phyloP scores from a whole-genome alignment of 2,329 filamentous ascomycete species.

The Exophiala alcalophila region DNA sequence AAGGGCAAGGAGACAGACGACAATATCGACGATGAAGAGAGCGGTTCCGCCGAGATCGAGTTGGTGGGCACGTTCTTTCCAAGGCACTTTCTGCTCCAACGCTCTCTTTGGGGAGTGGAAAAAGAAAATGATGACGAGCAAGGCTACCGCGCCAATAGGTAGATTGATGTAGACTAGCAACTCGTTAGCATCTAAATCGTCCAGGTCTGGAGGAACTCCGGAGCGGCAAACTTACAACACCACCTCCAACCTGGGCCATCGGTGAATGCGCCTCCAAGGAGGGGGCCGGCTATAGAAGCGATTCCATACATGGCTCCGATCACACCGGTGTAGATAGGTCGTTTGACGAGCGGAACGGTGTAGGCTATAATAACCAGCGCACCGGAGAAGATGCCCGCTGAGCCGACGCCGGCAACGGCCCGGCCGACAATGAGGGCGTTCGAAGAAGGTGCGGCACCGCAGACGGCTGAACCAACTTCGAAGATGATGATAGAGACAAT shows the following conservation, averaged over 20 bases:
- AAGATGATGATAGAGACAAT: slow-evolving; percentile 42
- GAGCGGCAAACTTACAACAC: slow-evolving; percentile 33
- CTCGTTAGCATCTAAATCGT: too few relatives aligned
- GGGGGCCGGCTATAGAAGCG: slow-evolving; percentile 41
- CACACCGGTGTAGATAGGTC: slow-evolving; percentile 55
- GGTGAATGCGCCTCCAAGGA: slow-evolving; percentile 42
- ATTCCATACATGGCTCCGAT: slow-evolving; percentile 45
- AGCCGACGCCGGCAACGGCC: slow-evolving; percentile 36
- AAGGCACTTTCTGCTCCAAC: slow-evolving; percentile 32
- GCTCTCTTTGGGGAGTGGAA: slow-evolving; percentile 41
- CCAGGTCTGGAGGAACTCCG: too few relatives aligned
- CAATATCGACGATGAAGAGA: slow-evolving; percentile 45
- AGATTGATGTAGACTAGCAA: slow-evolving; percentile 48
- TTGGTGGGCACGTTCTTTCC: slow-evolving; percentile 41
- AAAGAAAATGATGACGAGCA: slow-evolving; percentile 49
- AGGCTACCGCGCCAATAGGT: slow-evolving; percentile 40
- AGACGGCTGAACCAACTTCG: slow-evolving; percentile 46
- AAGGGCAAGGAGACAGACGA: slow-evolving; percentile 50
- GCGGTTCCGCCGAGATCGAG: slow-evolving; percentile 45
- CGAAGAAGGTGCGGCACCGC: slow-evolving; percentile 37
- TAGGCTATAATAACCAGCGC: slow-evolving; percentile 36
- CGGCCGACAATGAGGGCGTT: slow-evolving; percentile 35
- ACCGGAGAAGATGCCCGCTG: slow-evolving; percentile 34
- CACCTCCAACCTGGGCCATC: slow-evolving; percentile 39
- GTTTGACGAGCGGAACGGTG: slow-evolving; percentile 52